Conservation (phyloP, 192 early-diverging fungal species). For the Spinellus fusiger region DNA sequence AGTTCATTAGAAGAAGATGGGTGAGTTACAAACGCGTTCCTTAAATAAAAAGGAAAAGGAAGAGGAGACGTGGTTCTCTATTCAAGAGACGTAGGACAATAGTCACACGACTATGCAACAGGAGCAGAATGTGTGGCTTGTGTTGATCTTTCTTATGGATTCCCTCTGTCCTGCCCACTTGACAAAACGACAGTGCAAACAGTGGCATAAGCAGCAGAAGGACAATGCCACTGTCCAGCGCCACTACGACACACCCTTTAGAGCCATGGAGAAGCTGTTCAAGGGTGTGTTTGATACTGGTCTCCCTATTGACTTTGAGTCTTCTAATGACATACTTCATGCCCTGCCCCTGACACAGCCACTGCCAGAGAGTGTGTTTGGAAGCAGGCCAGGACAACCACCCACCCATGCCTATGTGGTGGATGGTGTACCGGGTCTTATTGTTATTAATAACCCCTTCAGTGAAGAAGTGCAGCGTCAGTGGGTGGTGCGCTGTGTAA, state of each 20-base stretch:
- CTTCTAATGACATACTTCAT: background rate
- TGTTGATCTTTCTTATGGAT: too few species aligned
- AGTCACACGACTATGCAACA: too few species aligned
- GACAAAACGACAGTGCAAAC: background rate
- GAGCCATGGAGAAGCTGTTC: background rate
- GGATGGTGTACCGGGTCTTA: conserved; percentile 46
- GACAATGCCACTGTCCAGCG: conserved; percentile 2
- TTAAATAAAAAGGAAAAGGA: too few species aligned
- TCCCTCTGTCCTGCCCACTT: conserved; percentile 7
- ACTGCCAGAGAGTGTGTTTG: background rate
- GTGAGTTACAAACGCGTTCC: too few species aligned
- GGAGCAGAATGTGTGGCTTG: too few species aligned
- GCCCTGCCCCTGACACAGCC: background rate
- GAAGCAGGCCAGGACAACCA: background rate
- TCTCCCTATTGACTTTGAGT: background rate
- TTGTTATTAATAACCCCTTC: conserved; percentile 75
- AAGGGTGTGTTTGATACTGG: background rate
- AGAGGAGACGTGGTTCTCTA: too few species aligned
- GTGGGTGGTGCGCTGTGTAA: conserved; percentile 65
- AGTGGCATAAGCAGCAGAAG: conserved; percentile 7
- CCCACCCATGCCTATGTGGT: background rate
- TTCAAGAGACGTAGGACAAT: too few species aligned
- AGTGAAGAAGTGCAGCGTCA: conserved; percentile 59
- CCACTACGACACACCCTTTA: background rate
- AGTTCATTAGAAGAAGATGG: too few species aligned